Evolutionary conservation across 495 filamentous ascomycete species (phyloP).

Genomic region (Astrothelium subdiscretum): DNA sequence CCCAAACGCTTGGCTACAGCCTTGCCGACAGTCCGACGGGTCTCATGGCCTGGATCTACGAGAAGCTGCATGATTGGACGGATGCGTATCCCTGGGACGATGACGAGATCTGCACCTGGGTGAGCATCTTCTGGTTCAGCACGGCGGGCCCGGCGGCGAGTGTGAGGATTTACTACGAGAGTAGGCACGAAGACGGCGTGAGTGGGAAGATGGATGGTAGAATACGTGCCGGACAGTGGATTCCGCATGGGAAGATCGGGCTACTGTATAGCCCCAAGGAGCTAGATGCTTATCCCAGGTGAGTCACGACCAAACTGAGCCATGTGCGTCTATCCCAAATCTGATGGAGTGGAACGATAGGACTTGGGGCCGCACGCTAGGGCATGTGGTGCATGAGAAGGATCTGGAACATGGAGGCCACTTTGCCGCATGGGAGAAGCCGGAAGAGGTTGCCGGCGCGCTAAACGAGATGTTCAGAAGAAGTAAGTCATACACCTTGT

Average conservation of each 20-base stretch:
- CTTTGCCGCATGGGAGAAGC: slow-evolving; percentile 32
- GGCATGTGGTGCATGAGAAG: slow-evolving; percentile 23
- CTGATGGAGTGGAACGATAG: slow-evolving; percentile 14
- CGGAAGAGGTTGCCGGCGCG: slow-evolving; percentile 27
- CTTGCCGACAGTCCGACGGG: slow-evolving; percentile 51
- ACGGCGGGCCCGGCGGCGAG: slow-evolving; percentile 45
- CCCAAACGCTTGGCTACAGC: slow-evolving; percentile 47
- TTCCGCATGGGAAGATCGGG: slow-evolving; percentile 16
- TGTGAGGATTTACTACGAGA: slow-evolving; percentile 52
- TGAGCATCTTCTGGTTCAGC: slow-evolving; percentile 50
- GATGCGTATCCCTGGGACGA: slow-evolving; percentile 57
- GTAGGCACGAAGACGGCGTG: slow-evolving; percentile 6
- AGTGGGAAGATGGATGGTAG: neutral
- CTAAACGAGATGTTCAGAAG: slow-evolving; percentile 22
- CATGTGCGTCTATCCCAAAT: neutral
- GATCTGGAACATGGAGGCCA: slow-evolving; percentile 29
- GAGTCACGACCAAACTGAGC: neutral
- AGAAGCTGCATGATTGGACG: slow-evolving; percentile 59
- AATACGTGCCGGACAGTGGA: slow-evolving; percentile 12
- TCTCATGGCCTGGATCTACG: slow-evolving; percentile 54
- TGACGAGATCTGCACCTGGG: slow-evolving; percentile 56
- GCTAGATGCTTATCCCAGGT: neutral
- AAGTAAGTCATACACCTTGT: neutral
- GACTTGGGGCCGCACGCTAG: slow-evolving; percentile 16
- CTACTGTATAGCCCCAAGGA: slow-evolving; percentile 15